phyloP scores from a whole-genome alignment of 148 eudicot genomes.

The Hydrangea macrophylla region DNA sequence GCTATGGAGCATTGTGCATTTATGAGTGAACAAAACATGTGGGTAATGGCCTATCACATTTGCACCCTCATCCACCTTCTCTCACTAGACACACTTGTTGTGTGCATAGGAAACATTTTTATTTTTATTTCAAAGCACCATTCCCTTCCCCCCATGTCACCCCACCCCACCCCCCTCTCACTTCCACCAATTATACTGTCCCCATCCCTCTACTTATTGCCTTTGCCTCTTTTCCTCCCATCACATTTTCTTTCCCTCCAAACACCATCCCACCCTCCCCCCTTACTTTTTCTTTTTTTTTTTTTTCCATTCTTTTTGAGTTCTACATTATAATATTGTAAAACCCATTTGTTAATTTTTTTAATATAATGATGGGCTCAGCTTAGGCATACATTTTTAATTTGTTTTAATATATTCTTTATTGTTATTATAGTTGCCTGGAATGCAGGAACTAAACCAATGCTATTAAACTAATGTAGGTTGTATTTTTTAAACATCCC shows the following conservation, averaged over 20 bases:
- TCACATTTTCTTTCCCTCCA: too few species aligned
- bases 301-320: too few species aligned
- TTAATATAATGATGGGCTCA: too few species aligned
- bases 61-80: constrained; percentile 21
- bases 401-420: too few species aligned
- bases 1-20: constrained; percentile 6
- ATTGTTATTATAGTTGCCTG: too few species aligned
- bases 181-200: constrained; percentile 36
- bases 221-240: neutral
- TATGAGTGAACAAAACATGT: constrained; percentile 24
- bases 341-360: too few species aligned
- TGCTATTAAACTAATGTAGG: constrained; percentile 29
- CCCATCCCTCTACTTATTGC: constrained; percentile 13
- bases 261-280: too few species aligned
- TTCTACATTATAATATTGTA: too few species aligned
- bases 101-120: constrained; percentile 39
- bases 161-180: too few species aligned
- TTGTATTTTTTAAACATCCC: constrained; percentile 9
- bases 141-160: constrained; percentile 36
- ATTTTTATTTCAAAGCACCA: constrained; percentile 23
- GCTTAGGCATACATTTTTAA: too few species aligned
- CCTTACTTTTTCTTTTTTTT: too few species aligned
- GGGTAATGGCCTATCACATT: constrained; percentile 23
- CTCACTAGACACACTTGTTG: constrained; percentile 25
- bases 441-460: neutral